A percentile compares a stretch with the other conserved stretches of the same genome.
Evolutionary conservation across 768 basidiomycete genomes (phyloP).

Genomic region (Amanita brunnescens): DNA sequence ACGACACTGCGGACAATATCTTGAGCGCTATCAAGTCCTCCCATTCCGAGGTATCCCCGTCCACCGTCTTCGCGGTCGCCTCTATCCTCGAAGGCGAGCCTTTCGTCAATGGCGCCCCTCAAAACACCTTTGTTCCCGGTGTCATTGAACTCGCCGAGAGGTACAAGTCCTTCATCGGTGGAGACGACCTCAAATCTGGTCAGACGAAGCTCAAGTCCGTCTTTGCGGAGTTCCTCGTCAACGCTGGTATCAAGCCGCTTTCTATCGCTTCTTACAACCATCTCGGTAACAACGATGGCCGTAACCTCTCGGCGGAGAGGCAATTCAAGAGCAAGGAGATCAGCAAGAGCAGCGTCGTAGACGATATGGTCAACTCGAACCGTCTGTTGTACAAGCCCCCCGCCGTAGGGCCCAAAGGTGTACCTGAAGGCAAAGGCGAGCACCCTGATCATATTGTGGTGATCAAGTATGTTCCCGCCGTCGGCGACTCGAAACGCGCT

Average conservation of each 20-base stretch:
- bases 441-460: conserved; percentile 97
- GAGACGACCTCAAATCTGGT: conserved; percentile 96
- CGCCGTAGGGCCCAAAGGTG: conserved; percentile 39
- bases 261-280: conserved; percentile 98
- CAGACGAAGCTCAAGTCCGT: conserved; percentile 98
- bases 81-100: conserved; percentile 92
- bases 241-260: conserved; percentile 96
- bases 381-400: conserved; percentile 83
- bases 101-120: conserved; percentile 95
- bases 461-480: conserved; percentile 95
- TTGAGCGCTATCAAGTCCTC: conserved; percentile 74
- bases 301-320: conserved; percentile 79
- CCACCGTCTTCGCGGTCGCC: conserved; percentile 91
- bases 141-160: conserved; percentile 89
- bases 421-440: conserved; percentile 70
- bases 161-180: conserved; percentile 86
- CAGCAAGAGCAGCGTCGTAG: conserved; percentile 92
- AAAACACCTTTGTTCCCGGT: conserved; percentile 98
- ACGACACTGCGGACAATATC: conserved; percentile 87
- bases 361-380: conserved; percentile 96
- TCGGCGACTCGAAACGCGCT: conserved; percentile 97
- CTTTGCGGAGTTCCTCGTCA: conserved; percentile 96
- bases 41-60: conserved; percentile 93
- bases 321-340: conserved; percentile 99
- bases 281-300: conserved; percentile 96